A percentile compares a stretch with the other conserved stretches of the same genome.
phyloP scores from a whole-genome alignment of 306 rosid species.

The Notholithocarpus densiflorus region DNA sequence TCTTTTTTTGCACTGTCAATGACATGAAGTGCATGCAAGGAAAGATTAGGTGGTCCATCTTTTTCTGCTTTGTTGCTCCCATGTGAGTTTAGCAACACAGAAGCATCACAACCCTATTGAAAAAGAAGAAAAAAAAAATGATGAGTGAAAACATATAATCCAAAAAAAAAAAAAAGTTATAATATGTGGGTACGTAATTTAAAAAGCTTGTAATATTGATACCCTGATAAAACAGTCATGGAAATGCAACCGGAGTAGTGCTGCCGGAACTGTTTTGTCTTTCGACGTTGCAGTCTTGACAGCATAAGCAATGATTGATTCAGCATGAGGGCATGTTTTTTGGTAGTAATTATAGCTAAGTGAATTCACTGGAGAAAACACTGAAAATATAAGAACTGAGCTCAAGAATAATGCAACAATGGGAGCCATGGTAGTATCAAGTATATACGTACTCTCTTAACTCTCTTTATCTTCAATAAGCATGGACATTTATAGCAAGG shows the following conservation, averaged over 20 bases:
- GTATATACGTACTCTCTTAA: neutral
- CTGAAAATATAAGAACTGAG: slow-evolving; percentile 41
- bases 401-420: slow-evolving; percentile 34
- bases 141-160: neutral
- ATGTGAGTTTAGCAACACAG: slow-evolving; percentile 42
- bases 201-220: neutral
- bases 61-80: slow-evolving; percentile 51
- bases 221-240: slow-evolving; percentile 63
- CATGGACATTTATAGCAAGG: slow-evolving; percentile 39
- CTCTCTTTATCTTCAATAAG: slow-evolving; percentile 12
- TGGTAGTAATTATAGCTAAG: slow-evolving; percentile 68
- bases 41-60: slow-evolving; percentile 49
- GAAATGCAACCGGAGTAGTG: slow-evolving; percentile 54
- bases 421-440: slow-evolving; percentile 33
- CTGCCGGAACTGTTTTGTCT: slow-evolving; percentile 52
- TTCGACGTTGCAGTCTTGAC: slow-evolving; percentile 20
- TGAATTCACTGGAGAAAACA: slow-evolving; percentile 36
- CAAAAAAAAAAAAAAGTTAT: neutral
- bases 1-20: slow-evolving; percentile 53
- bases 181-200: neutral
- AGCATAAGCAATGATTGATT: slow-evolving; percentile 13
- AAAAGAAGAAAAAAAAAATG: neutral
- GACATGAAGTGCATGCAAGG: slow-evolving; percentile 49
- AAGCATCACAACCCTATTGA: slow-evolving; percentile 54
- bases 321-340: slow-evolving; percentile 66